A percentile compares a stretch with the other conserved stretches of the same genome.
phyloP scores from a whole-genome alignment of 257 asterid species.

The Solanum dulcamara region DNA sequence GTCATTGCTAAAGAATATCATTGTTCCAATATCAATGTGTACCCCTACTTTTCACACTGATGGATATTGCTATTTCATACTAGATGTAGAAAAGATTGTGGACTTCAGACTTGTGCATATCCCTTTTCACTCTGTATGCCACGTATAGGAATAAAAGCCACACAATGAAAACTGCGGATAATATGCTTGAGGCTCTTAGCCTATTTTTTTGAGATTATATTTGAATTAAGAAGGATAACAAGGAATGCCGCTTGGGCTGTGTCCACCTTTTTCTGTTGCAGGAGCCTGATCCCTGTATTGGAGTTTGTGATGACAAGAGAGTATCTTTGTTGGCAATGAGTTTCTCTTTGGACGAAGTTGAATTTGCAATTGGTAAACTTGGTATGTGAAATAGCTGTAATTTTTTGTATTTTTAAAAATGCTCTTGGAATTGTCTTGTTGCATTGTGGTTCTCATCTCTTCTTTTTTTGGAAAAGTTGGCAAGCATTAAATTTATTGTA shows the following conservation, averaged over 20 bases:
- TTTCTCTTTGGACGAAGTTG: constrained; percentile 64
- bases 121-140: background rate
- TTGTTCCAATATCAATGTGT: background rate
- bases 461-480: background rate
- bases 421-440: background rate
- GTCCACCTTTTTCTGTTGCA: constrained; percentile 20
- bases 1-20: background rate
- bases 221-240: background rate
- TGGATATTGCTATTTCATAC: background rate
- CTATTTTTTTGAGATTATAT: background rate
- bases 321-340: constrained; percentile 62
- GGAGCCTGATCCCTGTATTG: constrained; percentile 48
- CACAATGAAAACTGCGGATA: background rate
- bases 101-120: background rate
- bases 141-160: background rate
- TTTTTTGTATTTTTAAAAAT: constrained; percentile 14
- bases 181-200: background rate
- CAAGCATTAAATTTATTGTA: background rate
- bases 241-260: background rate
- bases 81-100: background rate
- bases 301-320: constrained; percentile 39
- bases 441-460: background rate
- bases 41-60: background rate
- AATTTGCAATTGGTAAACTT: constrained; percentile 64
- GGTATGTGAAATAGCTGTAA: constrained; percentile 43